Conservation (phyloP, 208 protist genomes). For the Porcisia hertigi region DNA sequence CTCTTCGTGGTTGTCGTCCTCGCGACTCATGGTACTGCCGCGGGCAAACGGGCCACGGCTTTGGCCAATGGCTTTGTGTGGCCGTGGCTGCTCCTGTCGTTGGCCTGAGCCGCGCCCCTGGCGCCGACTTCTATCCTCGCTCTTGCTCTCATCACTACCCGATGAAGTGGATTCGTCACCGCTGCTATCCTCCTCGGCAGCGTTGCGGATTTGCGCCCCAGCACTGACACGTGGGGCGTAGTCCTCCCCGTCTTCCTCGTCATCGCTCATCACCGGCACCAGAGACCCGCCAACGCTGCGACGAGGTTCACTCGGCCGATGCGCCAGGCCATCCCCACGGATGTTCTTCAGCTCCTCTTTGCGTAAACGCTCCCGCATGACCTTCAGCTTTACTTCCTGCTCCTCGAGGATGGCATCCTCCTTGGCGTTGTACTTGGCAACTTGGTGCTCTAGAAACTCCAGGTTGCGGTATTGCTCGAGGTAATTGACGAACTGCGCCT, state of each 20-base stretch:
- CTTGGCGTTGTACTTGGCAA: conserved; percentile 86
- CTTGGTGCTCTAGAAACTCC: conserved; percentile 92
- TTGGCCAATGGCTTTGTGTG: conserved; percentile 18
- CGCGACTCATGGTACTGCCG: conserved; percentile 3
- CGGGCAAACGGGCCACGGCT: conserved; percentile 11
- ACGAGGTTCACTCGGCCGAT: conserved; percentile 19
- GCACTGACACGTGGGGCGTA: conserved; percentile 10
- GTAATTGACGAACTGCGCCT: conserved; percentile 92
- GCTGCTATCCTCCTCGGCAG: conserved; percentile 66
- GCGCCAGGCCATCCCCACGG: conserved; percentile 42
- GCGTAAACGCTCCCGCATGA: conserved; percentile 89
- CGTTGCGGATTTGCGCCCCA: conserved; percentile 38
- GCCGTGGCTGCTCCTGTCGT: conserved; percentile 21
- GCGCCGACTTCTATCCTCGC: conserved; percentile 34
- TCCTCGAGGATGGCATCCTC: conserved; percentile 87
- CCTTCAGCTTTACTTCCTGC: conserved; percentile 84
- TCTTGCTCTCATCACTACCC: conserved; percentile 37
- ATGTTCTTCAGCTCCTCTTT: conserved; percentile 89
- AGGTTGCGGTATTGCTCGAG: conserved; percentile 94
- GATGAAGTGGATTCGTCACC: conserved; percentile 38
- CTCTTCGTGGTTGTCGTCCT: conserved; percentile 11
- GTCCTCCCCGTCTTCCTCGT: conserved; percentile 52
- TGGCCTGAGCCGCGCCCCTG: conserved; percentile 6
- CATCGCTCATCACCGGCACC: conserved; percentile 26
- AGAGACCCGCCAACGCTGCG: conserved; percentile 5